Conservation (phyloP, 345 rosid species). For the Abelmoschus esculentus region DNA sequence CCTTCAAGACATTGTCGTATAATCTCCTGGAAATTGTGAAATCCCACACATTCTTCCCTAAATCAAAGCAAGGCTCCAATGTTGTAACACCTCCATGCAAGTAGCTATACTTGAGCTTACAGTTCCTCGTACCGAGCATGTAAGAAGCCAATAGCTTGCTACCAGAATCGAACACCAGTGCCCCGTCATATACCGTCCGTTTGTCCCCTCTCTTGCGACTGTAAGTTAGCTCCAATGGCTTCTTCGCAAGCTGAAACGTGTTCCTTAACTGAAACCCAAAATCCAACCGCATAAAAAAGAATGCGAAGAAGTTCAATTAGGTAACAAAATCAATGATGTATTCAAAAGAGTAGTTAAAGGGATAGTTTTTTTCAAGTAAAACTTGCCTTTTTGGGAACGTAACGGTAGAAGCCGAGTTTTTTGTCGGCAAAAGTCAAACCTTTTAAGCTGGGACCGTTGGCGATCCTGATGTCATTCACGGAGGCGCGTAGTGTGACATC, state of each 20-base stretch:
- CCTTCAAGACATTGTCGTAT: conserved; percentile 57
- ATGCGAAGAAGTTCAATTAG: neutral
- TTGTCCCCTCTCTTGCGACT: conserved; percentile 58
- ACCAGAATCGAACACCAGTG: conserved; percentile 47
- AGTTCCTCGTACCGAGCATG: conserved; percentile 58
- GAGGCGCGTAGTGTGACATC: conserved; percentile 69
- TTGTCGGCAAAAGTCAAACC: conserved; percentile 67
- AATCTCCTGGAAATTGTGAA: conserved; percentile 57
- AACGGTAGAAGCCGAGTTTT: conserved; percentile 72
- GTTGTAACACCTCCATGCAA: conserved; percentile 54
- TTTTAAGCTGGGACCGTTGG: conserved; percentile 67
- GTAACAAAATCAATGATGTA: neutral
- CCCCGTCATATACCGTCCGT: conserved; percentile 63
- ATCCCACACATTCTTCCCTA: conserved; percentile 77
- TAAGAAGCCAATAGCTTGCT: conserved; percentile 74
- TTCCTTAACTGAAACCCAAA: conserved; percentile 91
- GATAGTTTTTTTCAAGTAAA: neutral
- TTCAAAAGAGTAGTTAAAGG: neutral
- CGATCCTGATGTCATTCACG: conserved; percentile 69
- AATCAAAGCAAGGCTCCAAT: conserved; percentile 73
- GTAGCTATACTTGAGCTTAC: conserved; percentile 81
- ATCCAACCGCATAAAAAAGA: conserved; percentile 38
- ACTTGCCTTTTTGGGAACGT: conserved; percentile 69
- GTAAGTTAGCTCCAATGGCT: conserved; percentile 72
- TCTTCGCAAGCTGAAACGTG: conserved; percentile 53